Evolutionary conservation across 2,329 filamentous ascomycete species (phyloP), one percentile per base, ranked within the genome.

Genomic region (Ophiostoma piceae): DNA sequence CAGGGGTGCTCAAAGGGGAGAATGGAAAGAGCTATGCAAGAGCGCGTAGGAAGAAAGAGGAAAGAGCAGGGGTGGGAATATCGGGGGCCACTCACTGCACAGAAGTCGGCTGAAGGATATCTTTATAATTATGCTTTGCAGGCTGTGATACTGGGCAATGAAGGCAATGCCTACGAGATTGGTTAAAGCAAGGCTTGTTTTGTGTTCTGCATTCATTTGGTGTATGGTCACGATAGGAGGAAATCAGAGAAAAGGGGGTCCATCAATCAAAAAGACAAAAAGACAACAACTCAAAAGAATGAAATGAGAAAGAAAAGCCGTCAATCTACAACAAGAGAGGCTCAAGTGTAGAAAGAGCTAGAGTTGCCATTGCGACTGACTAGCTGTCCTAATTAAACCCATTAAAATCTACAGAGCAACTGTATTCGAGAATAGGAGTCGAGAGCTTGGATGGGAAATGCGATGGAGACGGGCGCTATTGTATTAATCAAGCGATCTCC

Each of bases 391-490:
- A 57, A 26, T 57, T 57, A 57, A 16, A 54, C 16, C 47, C 41
- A 16, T 43, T 9, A 41, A 41, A 41, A 12, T 43, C 12, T 43
- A 12, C 41, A n/a, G 16, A 47, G 19, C 16, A 47, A 19, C 6
- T 47, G 19, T 19, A 47, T 41, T 41, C 39, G 26, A 57, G 51
- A 57, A 29, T 57, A 57, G 51, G 51, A 26, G 22, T 57, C 43
- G 9, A 22, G 19, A 57, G 51, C 51, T 57, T 26, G 51, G 43
- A n/a, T 47, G n/a, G 51, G 51, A 57, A 57, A 57, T 57, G 22
- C n/a, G 51, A 35, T 62, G 57, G 57, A 32, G 57, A 62, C 54
- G 54, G 54, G 54, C 51, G 51, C 57, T 62, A 62, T 62, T 62
- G 11, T 62, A 22, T 57, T 29, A 57, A 57, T 29, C 51, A 62